Percentiles rank a stretch among this genome's conserved stretches.
Conservation (phyloP, 306 rosid species). For the Carpinus fangiana region DNA sequence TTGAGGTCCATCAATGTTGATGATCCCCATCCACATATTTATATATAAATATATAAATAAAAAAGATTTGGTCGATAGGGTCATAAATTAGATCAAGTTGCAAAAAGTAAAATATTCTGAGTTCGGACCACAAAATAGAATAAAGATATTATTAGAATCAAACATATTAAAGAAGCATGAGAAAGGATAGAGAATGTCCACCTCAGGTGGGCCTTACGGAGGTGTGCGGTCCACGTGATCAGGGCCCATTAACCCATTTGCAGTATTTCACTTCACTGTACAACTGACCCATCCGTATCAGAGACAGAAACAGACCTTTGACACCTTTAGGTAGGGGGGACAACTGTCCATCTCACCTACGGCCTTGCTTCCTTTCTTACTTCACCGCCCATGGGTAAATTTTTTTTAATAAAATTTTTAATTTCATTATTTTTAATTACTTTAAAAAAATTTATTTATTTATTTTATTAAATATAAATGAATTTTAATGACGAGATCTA, state of each 20-base stretch:
- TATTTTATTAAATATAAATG: too few species aligned
- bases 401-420: too few species aligned
- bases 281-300: neutral
- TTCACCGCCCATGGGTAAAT: neutral
- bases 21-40: too few species aligned
- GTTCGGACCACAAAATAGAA: constrained; percentile 22
- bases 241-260: constrained; percentile 27
- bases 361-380: neutral
- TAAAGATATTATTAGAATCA: constrained; percentile 5
- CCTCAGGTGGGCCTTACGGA: constrained; percentile 19
- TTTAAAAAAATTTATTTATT: too few species aligned
- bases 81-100: neutral
- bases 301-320: neutral
- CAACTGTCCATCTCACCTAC: neutral
- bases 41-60: too few species aligned
- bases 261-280: neutral
- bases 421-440: too few species aligned
- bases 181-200: constrained; percentile 17
- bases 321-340: neutral
- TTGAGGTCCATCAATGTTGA: too few species aligned
- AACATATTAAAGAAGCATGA: neutral
- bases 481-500: too few species aligned
- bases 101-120: neutral
- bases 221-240: constrained; percentile 36
- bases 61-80: neutral